Base-by-base conservation (phyloP, 805 yeast genomes). In the Kluyveromyces starmeri region DNA sequence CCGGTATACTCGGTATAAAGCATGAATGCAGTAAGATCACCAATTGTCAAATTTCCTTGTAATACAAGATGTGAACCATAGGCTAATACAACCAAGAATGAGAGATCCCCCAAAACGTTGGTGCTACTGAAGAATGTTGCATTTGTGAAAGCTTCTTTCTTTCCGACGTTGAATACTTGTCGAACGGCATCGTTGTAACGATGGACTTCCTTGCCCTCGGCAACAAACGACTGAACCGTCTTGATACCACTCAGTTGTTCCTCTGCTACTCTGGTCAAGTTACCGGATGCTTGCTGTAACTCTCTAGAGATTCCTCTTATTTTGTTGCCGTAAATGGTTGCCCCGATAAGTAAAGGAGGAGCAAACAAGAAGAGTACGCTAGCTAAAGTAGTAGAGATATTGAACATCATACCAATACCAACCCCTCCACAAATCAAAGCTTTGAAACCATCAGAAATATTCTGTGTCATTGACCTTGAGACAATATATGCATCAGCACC, bases 1-100 rank as follows among this genome's bases (percentile, higher is more conserved):
- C 96, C 96, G 1, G 96, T 81, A 55, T 83, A 92, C n/a, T 85
- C 85, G 1, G 96, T 86, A 59, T 92, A 89, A 75, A 89, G 75
- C 78, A 89, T 79, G 58, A 85, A 89, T 16, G 95, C 85, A 8
- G 96, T 84, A 32, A 89, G 67, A 53, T 88, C 96, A 45, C 98
- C 98, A 34, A 89, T 70, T 0, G 94, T 70, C 37, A 89, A 61
- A 18, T 75, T 73, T 2, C 94, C 94, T 24, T 67, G 63, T 10
- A 80, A 64, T 6, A 92, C 94, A 64, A 92, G 69, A 38, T 75
- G 72, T 1, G 95, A 81, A 12, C 98, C 98, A 34, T 84, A 68
- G 1, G 80, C 74, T 19, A 89, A 65, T 25, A 92, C 68, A 1
- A 83, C 78, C 27, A 89, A 62, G 40, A 92, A 68, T 14, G 86